These are phyloP conservation scores for Thymus quinquecostatus DNA, from an alignment of 257 asterid species.

Conservation along the genomic window DNA sequence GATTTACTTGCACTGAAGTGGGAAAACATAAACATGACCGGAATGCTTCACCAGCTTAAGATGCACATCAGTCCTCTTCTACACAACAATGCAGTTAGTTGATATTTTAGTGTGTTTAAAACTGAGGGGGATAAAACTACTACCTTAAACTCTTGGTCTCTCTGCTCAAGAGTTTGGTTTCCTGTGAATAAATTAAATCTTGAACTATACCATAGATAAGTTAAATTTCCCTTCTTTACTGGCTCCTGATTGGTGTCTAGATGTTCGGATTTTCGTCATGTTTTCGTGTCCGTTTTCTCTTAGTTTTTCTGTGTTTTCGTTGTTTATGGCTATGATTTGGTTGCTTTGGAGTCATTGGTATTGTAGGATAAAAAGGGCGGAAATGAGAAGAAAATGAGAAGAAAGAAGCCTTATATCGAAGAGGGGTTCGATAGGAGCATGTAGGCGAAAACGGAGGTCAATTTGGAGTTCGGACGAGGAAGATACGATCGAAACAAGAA, in stretches of 20 bases:
- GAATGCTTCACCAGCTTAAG: conserved; percentile 17
- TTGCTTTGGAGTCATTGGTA: too few species aligned
- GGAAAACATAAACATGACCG: conserved; percentile 18
- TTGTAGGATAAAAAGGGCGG: too few species aligned
- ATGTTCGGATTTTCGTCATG: too few species aligned
- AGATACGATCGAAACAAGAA: too few species aligned
- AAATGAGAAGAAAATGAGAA: too few species aligned
- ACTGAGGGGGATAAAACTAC: conserved; percentile 18
- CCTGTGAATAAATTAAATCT: conserved; percentile 94
- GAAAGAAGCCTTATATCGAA: too few species aligned
- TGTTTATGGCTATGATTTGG: too few species aligned
- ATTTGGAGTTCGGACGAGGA: too few species aligned
- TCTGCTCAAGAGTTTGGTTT: conserved; percentile 81
- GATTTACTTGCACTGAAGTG: conserved; percentile 10
- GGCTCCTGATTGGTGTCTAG: neutral
- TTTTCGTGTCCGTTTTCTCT: too few species aligned
- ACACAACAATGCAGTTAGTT: neutral
- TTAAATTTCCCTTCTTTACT: conserved; percentile 42
- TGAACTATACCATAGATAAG: conserved; percentile 46
- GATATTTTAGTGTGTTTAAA: neutral
- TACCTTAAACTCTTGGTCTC: conserved; percentile 83
- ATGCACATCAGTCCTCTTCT: conserved; percentile 10
- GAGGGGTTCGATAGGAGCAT: too few species aligned
- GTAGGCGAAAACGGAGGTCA: too few species aligned
- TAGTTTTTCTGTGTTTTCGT: too few species aligned